A percentile compares a stretch with the other conserved stretches of the same genome.
These are phyloP conservation scores for Cucurbita pepo DNA, from an alignment of 306 rosid genomes.

Conservation along the genomic window DNA sequence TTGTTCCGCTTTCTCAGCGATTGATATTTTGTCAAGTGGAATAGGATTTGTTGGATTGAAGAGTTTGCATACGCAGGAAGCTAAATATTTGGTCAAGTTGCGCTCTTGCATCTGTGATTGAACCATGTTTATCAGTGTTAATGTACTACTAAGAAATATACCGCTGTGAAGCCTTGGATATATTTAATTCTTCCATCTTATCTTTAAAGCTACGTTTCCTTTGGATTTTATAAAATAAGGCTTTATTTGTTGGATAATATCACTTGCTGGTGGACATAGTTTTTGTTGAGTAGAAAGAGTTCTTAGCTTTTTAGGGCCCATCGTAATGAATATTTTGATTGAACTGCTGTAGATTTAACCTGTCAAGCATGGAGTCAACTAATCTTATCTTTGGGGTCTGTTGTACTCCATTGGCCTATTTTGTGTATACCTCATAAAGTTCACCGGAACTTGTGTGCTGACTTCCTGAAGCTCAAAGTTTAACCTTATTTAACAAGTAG, in stretches of 20 bases:
- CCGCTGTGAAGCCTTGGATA: not conserved
- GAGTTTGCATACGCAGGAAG: not conserved
- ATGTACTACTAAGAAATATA: not conserved
- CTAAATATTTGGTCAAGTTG: not conserved
- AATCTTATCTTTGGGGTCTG: not conserved
- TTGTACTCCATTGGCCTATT: not conserved
- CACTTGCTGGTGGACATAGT: not conserved
- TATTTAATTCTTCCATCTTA: not conserved
- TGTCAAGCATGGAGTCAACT: not conserved
- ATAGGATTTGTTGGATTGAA: not conserved
- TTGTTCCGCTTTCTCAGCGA: not conserved
- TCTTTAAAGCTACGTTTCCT: not conserved
- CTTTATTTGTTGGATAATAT: not conserved
- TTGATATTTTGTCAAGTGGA: not conserved
- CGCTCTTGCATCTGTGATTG: not conserved
- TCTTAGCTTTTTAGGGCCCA: not conserved
- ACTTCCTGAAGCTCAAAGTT: not conserved
- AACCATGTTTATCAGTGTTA: not conserved
- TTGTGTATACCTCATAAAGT: not conserved
- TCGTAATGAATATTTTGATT: not conserved
- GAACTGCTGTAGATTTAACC: not conserved
- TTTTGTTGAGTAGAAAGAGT: not conserved
- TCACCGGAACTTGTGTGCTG: not conserved
- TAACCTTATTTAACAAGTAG: not conserved
- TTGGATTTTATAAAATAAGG: not conserved